phyloP scores from a whole-genome alignment of 2,329 filamentous ascomycete species.

The Ascochyta rabiei region DNA sequence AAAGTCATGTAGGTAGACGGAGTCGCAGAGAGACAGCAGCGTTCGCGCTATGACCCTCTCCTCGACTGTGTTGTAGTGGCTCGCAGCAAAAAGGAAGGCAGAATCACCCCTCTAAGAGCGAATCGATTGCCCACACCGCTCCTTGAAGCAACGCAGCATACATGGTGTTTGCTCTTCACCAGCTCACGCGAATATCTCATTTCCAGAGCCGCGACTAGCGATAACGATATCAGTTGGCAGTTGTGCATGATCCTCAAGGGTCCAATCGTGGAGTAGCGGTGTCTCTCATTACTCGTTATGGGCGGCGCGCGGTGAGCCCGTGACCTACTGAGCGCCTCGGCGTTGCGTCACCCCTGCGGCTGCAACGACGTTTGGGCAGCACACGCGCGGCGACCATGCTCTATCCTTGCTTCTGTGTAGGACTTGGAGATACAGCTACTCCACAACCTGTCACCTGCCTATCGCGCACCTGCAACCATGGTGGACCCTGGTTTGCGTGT shows the following conservation, averaged over 20 bases:
- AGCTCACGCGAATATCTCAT: neutral
- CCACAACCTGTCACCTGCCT: slow-evolving; percentile 31
- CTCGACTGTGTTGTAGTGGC: no score
- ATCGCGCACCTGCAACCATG: slow-evolving; percentile 17
- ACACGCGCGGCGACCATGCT: slow-evolving; percentile 2
- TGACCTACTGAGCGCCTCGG: slow-evolving; percentile 3
- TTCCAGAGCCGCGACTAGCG: slow-evolving; percentile 15
- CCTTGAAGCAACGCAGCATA: no score
- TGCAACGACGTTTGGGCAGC: no score
- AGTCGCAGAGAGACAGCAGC: no score
- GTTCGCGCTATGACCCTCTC: no score
- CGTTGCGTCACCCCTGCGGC: slow-evolving; percentile 11
- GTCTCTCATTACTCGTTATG: slow-evolving; percentile 14
- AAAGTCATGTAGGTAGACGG: no score
- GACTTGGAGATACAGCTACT: neutral
- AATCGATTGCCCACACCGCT: no score
- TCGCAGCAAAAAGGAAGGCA: no score
- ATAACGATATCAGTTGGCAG: slow-evolving; percentile 10
- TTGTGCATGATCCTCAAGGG: slow-evolving; percentile 5
- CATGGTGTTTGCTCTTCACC: no score
- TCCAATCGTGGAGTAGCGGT: slow-evolving; percentile 8
- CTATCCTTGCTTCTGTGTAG: slow-evolving; percentile 11
- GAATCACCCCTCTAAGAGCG: no score
- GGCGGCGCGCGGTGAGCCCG: neutral
- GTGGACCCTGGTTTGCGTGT: slow-evolving; percentile 14